Evolutionary conservation across 441 rosid species (phyloP).

Genomic region (Pelargonium fulgidum): DNA sequence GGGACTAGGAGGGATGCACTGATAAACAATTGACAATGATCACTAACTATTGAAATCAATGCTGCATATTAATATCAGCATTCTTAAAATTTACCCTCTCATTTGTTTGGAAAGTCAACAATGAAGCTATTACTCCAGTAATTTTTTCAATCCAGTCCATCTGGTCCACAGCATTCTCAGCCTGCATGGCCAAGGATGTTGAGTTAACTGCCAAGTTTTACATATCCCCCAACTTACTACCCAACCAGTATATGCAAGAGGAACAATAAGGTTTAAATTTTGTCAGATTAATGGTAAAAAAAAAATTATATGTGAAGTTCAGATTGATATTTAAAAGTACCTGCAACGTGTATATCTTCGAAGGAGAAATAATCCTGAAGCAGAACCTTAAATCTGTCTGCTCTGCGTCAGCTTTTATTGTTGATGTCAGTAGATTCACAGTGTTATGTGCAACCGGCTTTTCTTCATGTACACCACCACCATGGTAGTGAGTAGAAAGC

Average conservation of each 20-base stretch:
- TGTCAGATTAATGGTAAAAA: background rate
- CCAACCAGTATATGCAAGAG: background rate
- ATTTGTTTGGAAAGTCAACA: constrained; percentile 92
- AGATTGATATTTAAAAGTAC: constrained; percentile 35
- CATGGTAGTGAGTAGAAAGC: constrained; percentile 86
- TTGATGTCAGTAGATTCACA: constrained; percentile 96
- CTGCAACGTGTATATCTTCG: constrained; percentile 96
- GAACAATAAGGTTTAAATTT: background rate
- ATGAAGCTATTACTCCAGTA: constrained; percentile 96
- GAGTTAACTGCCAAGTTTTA: constrained; percentile 19
- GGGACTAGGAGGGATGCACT: constrained; percentile 75
- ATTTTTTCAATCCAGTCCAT: constrained; percentile 99
- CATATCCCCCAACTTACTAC: background rate
- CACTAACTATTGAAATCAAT: constrained; percentile 19
- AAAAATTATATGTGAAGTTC: background rate
- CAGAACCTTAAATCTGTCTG: constrained; percentile 97
- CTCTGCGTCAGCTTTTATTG: constrained; percentile 93
- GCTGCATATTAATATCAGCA: constrained; percentile 13
- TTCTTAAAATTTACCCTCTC: constrained; percentile 53
- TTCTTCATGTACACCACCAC: constrained; percentile 95
- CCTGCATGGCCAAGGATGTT: constrained; percentile 83
- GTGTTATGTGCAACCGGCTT: constrained; percentile 98
- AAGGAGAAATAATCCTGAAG: constrained; percentile 96
- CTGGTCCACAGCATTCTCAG: constrained; percentile 96
- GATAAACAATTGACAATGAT: constrained; percentile 32